Conservation (phyloP, 2,329 filamentous ascomycete species). For the Coleophoma crateriformis region DNA sequence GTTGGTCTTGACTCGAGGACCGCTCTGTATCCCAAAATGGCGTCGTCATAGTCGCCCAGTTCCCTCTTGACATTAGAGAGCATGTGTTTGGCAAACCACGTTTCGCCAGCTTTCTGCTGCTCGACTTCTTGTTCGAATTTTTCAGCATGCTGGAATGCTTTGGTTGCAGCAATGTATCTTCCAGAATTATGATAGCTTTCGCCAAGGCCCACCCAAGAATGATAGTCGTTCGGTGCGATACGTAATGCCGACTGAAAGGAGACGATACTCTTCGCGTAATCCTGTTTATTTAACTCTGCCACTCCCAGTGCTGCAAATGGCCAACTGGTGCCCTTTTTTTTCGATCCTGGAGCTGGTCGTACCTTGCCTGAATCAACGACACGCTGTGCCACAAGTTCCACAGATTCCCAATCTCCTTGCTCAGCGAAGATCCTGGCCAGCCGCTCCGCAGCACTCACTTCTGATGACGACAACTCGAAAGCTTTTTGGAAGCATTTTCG, state of each 20-base stretch:
- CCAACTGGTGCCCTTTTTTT: conserved; percentile 91
- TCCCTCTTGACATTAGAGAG: conserved; percentile 91
- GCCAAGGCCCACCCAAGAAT: conserved; percentile 94
- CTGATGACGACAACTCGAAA: conserved; percentile 82
- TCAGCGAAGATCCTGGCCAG: conserved; percentile 83
- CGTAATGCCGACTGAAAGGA: conserved; percentile 88
- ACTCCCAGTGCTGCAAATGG: conserved; percentile 90
- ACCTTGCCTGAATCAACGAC: conserved; percentile 94
- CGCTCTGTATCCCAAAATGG: conserved; percentile 68
- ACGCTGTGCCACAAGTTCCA: conserved; percentile 85
- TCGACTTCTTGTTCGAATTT: conserved; percentile 58
- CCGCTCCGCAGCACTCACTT: conserved; percentile 81
- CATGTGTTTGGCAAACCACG: conserved; percentile 97
- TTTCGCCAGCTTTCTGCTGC: conserved; percentile 56
- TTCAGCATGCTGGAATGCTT: conserved; percentile 83
- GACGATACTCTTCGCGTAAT: conserved; percentile 81
- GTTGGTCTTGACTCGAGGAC: conserved; percentile 63
- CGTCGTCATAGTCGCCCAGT: conserved; percentile 81
- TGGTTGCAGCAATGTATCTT: conserved; percentile 87
- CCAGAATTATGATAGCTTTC: conserved; percentile 96
- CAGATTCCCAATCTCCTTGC: conserved; percentile 90
- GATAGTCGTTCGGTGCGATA: conserved; percentile 80
- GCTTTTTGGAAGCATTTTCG: conserved; percentile 95
- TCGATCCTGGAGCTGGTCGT: conserved; percentile 84
- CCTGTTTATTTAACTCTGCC: conserved; percentile 89